Conservation (phyloP, 2,329 filamentous ascomycete genomes). For the Chaetothyriales sp. region DNA sequence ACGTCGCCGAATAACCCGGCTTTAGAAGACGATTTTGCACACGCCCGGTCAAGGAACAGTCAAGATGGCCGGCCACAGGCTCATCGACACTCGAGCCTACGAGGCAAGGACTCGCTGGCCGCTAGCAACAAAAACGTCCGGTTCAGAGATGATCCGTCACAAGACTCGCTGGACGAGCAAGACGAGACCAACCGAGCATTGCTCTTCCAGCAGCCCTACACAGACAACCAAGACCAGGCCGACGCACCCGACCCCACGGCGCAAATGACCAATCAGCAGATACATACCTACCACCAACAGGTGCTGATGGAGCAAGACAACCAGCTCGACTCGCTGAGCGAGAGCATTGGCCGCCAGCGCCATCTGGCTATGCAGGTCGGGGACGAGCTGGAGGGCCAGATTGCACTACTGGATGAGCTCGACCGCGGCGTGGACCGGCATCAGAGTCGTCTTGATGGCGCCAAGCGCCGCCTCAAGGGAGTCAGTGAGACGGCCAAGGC, state of each 20-base stretch:
- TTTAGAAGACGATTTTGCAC: slow-evolving; percentile 48
- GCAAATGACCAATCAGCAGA: slow-evolving; percentile 61
- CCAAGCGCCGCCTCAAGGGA: slow-evolving; percentile 53
- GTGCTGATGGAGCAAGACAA: slow-evolving; percentile 82
- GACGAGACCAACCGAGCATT: slow-evolving; percentile 42
- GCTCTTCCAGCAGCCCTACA: slow-evolving; percentile 38
- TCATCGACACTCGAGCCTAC: background rate
- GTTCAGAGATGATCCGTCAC: slow-evolving; percentile 54
- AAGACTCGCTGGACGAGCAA: slow-evolving; percentile 23
- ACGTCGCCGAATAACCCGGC: slow-evolving; percentile 47
- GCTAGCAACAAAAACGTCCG: slow-evolving; percentile 56
- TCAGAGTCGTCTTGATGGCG: slow-evolving; percentile 57
- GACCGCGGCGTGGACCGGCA: slow-evolving; percentile 73
- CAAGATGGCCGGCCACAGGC: slow-evolving; percentile 21
- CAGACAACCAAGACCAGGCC: slow-evolving; percentile 35
- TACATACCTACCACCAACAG: slow-evolving; percentile 68
- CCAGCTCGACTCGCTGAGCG: slow-evolving; percentile 76
- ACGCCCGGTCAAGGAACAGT: slow-evolving; percentile 33
- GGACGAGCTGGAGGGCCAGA: slow-evolving; percentile 83
- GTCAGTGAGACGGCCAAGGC: slow-evolving; percentile 63
- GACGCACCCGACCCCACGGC: slow-evolving; percentile 46
- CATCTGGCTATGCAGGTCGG: slow-evolving; percentile 93
- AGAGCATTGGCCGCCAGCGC: slow-evolving; percentile 72
- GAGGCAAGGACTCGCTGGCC: background rate
- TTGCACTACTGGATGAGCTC: slow-evolving; percentile 75